Base-by-base conservation (phyloP, 2,329 filamentous ascomycete species). In the Xylaria sp. region DNA sequence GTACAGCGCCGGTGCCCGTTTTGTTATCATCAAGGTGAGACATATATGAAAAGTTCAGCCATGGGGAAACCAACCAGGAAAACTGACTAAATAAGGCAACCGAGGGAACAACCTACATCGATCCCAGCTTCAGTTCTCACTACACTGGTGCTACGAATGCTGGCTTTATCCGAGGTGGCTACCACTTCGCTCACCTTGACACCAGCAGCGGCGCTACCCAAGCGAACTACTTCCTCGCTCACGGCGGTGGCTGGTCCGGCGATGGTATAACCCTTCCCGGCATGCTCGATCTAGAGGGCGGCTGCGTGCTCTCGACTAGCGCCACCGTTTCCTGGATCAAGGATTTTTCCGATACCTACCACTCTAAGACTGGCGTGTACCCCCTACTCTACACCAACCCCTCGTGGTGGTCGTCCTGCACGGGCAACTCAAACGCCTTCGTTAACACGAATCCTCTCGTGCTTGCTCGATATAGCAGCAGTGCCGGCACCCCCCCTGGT, bases 211-310 rank as follows among this genome's bases (percentile, higher is more conserved):
- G 83, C 17, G 78, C 82, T 3, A 75, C 77, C 0, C 85, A 88
- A 73, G 86, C 86, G 7, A 77, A 81, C 11, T 87, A 79, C 77
- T 88, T 88, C 78, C 69, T 86, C 57, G 76, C 80, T 0, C 78
- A 87, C 71, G 86, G 86, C 51, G 86, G 86, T 32, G 85, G 84
- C 64, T 88, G 86, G 86, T 80, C 80, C 21, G 75, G 74, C 19
- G 86, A 88, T 70, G 85, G 85, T 58, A 82, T 81, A 69, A 88
- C 85, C 8, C 80, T 88, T 0, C 86, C 86, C 0, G 85, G 86
- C 3, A 87, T 88, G 85, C 79, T 89, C 6, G 86, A 87, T 71
- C 79, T 88, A 12, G 85, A 88, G 77, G 82, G 81, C 5, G 74
- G 75, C 60, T 87, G 85, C 76, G 85, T 83, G 6, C 77, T 86